Evolutionary conservation across 2,329 filamentous ascomycete genomes (phyloP), one percentile per base, ranked within the genome.

Genomic region (Colletotrichum caudatum): DNA sequence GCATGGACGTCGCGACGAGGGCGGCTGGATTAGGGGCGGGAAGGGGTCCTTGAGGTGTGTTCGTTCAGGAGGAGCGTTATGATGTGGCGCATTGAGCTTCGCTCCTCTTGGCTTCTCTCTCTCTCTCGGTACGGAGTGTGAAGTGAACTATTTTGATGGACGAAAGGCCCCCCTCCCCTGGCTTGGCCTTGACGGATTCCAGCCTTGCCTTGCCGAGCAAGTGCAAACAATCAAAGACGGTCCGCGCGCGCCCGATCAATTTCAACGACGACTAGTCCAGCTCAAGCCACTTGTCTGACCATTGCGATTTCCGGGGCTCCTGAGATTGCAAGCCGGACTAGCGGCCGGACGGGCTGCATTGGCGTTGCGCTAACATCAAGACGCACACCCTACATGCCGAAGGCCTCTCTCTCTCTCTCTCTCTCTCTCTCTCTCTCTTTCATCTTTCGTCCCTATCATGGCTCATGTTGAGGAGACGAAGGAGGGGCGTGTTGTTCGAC

Each of bases 241-340:
- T 72, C 65, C 69, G 65, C 51, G 69, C 51, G 69, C 59, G 59
- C 65, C 69, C 66, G 69, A 33, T 72, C 53, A 69, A 54, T 61
- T 54, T 61, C 53, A 69, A 72, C 69, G 69, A 72, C 69, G 69
- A 60, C 65, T 64, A 72, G 66, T 58, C 62, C 69, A 64, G 59
- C 41, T 54, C 29, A 69, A 69, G 69, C 69, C 69, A 72, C 54
- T 64, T 72, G 69, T 72, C 69, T 69, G 69, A 64, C 69, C 69
- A 72, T 72, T 56, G 66, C 37, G 37, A 54, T 54, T 59, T 56
- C 66, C 53, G 57, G 54, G 66, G 59, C n/a, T 59, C 41, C 41
- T 64, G 46, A 72, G 51, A 72, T 72, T 72, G 54, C 69, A 72
- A 69, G 46, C 54, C 65, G 69, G 54, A 54, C 60, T 69, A 37